Percentiles rank a stretch among this genome's conserved stretches.
These are phyloP conservation scores for Termitomyces sp. DNA, from an alignment of 768 basidiomycete genomes.

Conservation along the genomic window DNA sequence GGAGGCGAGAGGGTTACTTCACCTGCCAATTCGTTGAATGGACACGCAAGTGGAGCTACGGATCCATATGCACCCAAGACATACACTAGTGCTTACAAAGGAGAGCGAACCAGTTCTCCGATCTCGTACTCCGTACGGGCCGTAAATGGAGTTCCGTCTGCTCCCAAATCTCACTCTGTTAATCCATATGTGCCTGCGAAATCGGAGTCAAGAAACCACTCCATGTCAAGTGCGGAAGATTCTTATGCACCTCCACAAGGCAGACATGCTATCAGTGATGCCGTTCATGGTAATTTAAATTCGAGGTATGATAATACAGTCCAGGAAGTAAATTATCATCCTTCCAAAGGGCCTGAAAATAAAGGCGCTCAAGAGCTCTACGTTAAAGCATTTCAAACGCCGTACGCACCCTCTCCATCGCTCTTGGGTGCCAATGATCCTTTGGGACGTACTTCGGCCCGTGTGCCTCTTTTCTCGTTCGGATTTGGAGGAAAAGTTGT, in stretches of 20 bases:
- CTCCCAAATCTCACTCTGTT: conserved; percentile 6
- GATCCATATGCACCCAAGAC: conserved; percentile 33
- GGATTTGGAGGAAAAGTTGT: conserved; percentile 92
- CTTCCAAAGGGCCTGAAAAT: conserved; percentile 9
- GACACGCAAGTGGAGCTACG: conserved; percentile 12
- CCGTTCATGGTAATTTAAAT: conserved; percentile 20
- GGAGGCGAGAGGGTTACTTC: conserved; percentile 6
- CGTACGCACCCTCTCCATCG: conserved; percentile 84
- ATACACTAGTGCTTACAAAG: conserved; percentile 18
- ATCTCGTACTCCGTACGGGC: conserved; percentile 16
- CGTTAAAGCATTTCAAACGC: conserved; percentile 37
- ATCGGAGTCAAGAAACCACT: conserved; percentile 29
- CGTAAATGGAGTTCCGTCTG: conserved; percentile 19
- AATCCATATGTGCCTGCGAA: conserved; percentile 14
- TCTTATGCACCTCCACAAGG: conserved; percentile 27
- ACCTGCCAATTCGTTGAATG: conserved; percentile 4
- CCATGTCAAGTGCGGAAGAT: conserved; percentile 38
- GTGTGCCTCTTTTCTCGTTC: conserved; percentile 79
- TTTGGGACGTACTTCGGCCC: conserved; percentile 63
- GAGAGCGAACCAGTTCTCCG: conserved; percentile 28
- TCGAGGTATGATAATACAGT: conserved; percentile 22
- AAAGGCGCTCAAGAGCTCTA: conserved; percentile 26
- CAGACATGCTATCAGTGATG: conserved; percentile 20
- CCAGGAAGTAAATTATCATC: conserved; percentile 13
- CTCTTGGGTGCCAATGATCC: conserved; percentile 80